Conservation (phyloP, 106 monocot species). For the Hemerocallis citrina region DNA sequence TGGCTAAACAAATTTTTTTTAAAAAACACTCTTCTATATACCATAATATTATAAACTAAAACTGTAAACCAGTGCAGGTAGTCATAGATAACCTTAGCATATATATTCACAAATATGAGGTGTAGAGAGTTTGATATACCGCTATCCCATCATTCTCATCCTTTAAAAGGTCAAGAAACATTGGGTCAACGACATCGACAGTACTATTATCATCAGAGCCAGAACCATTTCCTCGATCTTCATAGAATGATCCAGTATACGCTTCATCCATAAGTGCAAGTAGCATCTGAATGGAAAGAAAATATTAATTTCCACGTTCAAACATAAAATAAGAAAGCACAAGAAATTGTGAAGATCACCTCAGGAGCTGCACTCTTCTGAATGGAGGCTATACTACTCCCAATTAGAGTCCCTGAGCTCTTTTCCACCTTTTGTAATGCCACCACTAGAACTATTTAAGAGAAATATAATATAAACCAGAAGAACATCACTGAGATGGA, state of each 20-base stretch:
- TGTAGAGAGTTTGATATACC: conserved; percentile 32
- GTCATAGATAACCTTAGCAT: too few species aligned
- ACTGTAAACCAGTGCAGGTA: too few species aligned
- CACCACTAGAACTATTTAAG: conserved; percentile 54
- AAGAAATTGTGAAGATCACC: conserved; percentile 27
- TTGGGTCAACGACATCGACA: conserved; percentile 71
- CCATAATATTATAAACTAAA: too few species aligned
- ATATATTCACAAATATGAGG: background rate
- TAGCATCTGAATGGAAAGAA: conserved; percentile 57
- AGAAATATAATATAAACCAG: conserved; percentile 3
- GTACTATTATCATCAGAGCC: conserved; percentile 69
- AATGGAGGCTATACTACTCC: conserved; percentile 90
- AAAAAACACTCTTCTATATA: too few species aligned
- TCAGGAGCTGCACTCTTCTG: conserved; percentile 97
- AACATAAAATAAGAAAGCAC: background rate
- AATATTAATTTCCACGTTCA: too few species aligned
- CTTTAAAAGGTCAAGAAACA: conserved; percentile 93
- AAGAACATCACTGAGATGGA: background rate
- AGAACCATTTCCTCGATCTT: conserved; percentile 60
- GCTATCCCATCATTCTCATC: conserved; percentile 98
- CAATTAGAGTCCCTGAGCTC: conserved; percentile 82
- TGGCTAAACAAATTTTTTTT: too few species aligned
- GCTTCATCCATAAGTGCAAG: conserved; percentile 99
- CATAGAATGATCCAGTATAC: conserved; percentile 85
- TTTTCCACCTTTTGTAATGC: conserved; percentile 88